These are phyloP conservation scores for Hsuehochloa calcarea DNA, from an alignment of 176 grass and related monocot genomes.

Conservation along the genomic window DNA sequence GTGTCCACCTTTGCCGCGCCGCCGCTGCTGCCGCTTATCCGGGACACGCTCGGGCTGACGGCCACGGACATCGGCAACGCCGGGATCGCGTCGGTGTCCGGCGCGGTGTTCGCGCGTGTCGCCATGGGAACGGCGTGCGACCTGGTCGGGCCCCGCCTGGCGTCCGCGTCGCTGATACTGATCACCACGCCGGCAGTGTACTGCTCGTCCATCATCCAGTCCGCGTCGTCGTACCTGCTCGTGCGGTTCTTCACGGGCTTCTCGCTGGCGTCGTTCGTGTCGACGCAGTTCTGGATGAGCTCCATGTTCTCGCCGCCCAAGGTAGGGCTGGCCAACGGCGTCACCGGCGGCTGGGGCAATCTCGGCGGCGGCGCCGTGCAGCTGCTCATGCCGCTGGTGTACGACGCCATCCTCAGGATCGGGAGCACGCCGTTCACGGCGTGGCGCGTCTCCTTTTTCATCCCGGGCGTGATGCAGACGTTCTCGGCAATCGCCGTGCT, in stretches of 20 bases:
- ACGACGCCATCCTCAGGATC: conserved; percentile 53
- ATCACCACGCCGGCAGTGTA: conserved; percentile 82
- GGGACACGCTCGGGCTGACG: conserved; percentile 74
- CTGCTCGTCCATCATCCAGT: conserved; percentile 64
- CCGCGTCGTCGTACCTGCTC: conserved; percentile 53
- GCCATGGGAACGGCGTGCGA: conserved; percentile 97
- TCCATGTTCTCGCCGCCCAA: conserved; percentile 85
- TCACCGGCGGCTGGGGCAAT: conserved; percentile 92
- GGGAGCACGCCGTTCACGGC: conserved; percentile 77
- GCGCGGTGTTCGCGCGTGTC: conserved; percentile 81
- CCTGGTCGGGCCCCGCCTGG: conserved; percentile 69
- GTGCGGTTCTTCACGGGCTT: conserved; percentile 93
- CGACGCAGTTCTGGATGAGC: conserved; percentile 98
- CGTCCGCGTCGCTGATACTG: conserved; percentile 75
- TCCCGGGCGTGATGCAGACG: conserved; percentile 84
- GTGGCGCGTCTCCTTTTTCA: conserved; percentile 87
- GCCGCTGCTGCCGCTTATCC: conserved; percentile 79
- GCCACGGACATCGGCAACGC: conserved; percentile 91
- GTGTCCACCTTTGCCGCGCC: conserved; percentile 86
- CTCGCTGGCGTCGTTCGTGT: conserved; percentile 93
- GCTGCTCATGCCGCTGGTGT: conserved; percentile 86
- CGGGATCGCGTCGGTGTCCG: conserved; percentile 86
- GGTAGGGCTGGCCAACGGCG: conserved; percentile 84
- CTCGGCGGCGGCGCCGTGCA: conserved; percentile 90
- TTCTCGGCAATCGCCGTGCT: conserved; percentile 62